Percentiles rank a stretch among this genome's conserved stretches.
These are phyloP conservation scores for Diaporthe aspalathi DNA, from an alignment of 2,329 filamentous ascomycete genomes.

Conservation along the genomic window DNA sequence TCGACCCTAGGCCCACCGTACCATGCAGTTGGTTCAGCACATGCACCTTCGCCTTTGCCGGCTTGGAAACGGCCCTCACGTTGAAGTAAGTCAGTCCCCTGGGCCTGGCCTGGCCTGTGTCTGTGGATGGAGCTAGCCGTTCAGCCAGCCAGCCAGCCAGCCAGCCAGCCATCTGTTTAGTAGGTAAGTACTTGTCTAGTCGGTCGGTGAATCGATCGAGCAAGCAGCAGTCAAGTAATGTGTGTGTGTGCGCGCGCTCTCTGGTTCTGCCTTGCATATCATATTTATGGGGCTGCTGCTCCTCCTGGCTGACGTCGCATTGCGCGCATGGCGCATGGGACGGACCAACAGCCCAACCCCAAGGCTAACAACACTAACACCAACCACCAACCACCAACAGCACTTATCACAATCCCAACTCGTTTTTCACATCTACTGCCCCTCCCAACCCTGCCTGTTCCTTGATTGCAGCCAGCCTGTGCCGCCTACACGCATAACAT, in stretches of 20 bases:
- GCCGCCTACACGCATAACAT: background rate
- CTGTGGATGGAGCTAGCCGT: background rate
- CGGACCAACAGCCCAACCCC: no score
- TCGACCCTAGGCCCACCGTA: background rate
- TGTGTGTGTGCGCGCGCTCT: background rate
- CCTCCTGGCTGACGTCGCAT: no score
- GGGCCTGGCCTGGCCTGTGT: background rate
- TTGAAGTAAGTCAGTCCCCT: background rate
- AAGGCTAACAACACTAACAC: no score
- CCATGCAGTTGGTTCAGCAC: slow-evolving; percentile 13
- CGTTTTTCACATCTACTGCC: no score
- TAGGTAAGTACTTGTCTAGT: no score
- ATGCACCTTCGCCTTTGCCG: background rate
- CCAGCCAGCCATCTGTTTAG: background rate
- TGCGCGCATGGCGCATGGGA: no score
- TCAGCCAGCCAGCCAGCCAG: background rate
- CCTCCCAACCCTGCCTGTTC: slow-evolving; percentile 5
- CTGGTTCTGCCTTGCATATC: background rate
- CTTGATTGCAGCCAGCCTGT: background rate
- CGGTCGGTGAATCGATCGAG: background rate
- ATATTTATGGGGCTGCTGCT: background rate
- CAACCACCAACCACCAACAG: background rate
- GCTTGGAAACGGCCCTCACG: background rate
- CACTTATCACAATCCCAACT: no score
- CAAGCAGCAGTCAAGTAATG: background rate